phyloP scores from a whole-genome alignment of 2,329 filamentous ascomycete species.

The Fusarium sp. region DNA sequence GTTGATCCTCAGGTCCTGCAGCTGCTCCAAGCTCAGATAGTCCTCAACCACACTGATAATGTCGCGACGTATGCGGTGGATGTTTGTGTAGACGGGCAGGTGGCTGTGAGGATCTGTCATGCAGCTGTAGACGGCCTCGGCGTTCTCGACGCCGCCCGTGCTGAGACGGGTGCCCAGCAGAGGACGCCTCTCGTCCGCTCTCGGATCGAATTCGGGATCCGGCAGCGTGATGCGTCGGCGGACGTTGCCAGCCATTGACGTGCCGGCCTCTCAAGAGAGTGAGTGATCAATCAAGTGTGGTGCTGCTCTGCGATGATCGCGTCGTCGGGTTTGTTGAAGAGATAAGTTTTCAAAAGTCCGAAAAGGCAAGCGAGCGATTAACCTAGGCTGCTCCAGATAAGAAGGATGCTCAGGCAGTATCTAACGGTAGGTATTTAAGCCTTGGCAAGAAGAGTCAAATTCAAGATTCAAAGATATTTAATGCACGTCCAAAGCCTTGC shows the following conservation, averaged over 20 bases:
- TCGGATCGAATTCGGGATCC: conserved; percentile 30
- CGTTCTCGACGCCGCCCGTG: conserved; percentile 43
- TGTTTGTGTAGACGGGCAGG: conserved; percentile 80
- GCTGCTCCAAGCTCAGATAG: conserved; percentile 76
- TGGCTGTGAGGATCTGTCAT: conserved; percentile 67
- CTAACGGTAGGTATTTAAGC: not conserved
- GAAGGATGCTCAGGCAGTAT: not conserved
- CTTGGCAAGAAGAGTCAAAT: not conserved
- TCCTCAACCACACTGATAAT: conserved; percentile 72
- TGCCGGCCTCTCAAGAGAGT: not conserved
- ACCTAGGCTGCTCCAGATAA: not conserved
- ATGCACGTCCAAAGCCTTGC: not conserved
- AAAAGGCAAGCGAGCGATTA: not conserved
- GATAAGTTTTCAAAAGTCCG: conserved; percentile 21
- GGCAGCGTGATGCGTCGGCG: conserved; percentile 47
- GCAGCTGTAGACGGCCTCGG: conserved; percentile 61
- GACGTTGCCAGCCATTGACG: conserved; percentile 37
- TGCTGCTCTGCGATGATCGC: not conserved
- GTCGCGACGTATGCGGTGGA: conserved; percentile 76
- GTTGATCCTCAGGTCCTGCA: conserved; percentile 85
- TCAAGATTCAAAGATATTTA: not conserved
- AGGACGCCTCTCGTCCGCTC: conserved; percentile 48
- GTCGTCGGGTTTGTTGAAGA: conserved; percentile 15
- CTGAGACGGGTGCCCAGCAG: conserved; percentile 46
- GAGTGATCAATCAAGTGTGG: not conserved